phyloP scores from a whole-genome alignment of 1,139 yeast genomes.

The Scheffersomyces parashehatae region DNA sequence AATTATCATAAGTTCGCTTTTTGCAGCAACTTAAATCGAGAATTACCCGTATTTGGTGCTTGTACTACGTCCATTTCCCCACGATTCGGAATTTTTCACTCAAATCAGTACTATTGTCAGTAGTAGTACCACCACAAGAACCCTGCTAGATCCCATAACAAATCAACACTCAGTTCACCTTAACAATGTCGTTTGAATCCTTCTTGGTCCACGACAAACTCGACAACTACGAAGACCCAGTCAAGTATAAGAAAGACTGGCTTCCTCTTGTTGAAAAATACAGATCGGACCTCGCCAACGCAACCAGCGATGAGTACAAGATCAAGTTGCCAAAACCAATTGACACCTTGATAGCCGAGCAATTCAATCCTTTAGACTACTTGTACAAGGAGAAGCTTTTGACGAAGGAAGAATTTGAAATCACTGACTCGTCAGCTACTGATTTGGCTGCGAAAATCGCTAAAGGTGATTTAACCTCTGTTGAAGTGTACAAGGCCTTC shows the following conservation, averaged over 20 bases:
- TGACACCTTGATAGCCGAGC: slow-evolving; percentile 36
- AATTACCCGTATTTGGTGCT: too few relatives aligned
- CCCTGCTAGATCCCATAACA: too few relatives aligned
- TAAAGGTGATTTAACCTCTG: slow-evolving; percentile 40
- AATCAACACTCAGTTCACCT: too few relatives aligned
- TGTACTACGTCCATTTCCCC: too few relatives aligned
- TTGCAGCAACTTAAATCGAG: too few relatives aligned
- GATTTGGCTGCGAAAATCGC: slow-evolving; percentile 39
- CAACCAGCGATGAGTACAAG: slow-evolving; percentile 42
- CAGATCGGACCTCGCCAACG: slow-evolving; percentile 40
- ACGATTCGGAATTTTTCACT: too few relatives aligned
- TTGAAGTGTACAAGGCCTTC: slow-evolving; percentile 47
- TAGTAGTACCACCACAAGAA: too few relatives aligned
- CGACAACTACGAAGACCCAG: slow-evolving; percentile 38
- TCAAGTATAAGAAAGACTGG: slow-evolving; percentile 35
- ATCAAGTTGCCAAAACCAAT: slow-evolving; percentile 44
- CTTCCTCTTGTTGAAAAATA: slow-evolving; percentile 54
- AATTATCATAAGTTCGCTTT: too few relatives aligned
- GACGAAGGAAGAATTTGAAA: slow-evolving; percentile 43
- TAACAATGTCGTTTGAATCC: slow-evolving; percentile 13
- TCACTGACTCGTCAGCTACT: slow-evolving; percentile 47
- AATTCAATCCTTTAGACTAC: slow-evolving; percentile 48
- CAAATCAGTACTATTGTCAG: too few relatives aligned
- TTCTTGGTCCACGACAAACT: slow-evolving; percentile 36
- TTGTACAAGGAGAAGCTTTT: slow-evolving; percentile 45